Conservation (phyloP, 2,329 filamentous ascomycete species). For the Monascus ruber region DNA sequence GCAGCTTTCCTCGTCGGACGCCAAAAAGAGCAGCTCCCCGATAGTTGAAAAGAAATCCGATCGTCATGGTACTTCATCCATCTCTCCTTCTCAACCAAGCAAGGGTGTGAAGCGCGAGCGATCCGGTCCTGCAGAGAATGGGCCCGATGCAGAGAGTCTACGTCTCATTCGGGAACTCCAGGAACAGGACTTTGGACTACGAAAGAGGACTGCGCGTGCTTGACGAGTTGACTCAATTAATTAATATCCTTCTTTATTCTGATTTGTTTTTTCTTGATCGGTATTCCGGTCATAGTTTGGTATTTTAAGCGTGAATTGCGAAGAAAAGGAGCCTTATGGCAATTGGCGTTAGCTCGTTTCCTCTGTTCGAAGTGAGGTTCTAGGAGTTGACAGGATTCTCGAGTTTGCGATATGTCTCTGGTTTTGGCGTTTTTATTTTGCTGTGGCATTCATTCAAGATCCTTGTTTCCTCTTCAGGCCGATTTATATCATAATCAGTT, state of each 20-base stretch:
- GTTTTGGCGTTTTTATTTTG: constrained; percentile 2
- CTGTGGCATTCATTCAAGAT: background rate
- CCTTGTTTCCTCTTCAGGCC: constrained; percentile 1
- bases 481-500: background rate
- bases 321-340: background rate
- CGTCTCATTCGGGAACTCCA: constrained; percentile 34
- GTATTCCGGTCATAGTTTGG: constrained; percentile 4
- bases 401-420: constrained; percentile 3
- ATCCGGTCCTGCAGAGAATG: constrained; percentile 15
- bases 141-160: constrained; percentile 32
- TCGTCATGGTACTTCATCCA: constrained; percentile 11
- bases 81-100: constrained; percentile 17
- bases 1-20: constrained; percentile 27
- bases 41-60: constrained; percentile 27
- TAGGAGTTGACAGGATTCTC: too few relatives aligned
- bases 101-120: constrained; percentile 19
- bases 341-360: background rate
- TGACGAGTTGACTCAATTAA: background rate
- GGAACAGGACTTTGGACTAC: constrained; percentile 35
- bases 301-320: background rate
- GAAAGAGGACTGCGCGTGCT: constrained; percentile 19
- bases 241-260: constrained; percentile 3
- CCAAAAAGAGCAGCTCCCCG: constrained; percentile 25
- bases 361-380: too few relatives aligned
- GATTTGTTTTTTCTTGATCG: constrained; percentile 6